A percentile compares a stretch with the other conserved stretches of the same genome.
Evolutionary conservation across 2,329 filamentous ascomycete genomes (phyloP).

Genomic region (Phoma sp.): DNA sequence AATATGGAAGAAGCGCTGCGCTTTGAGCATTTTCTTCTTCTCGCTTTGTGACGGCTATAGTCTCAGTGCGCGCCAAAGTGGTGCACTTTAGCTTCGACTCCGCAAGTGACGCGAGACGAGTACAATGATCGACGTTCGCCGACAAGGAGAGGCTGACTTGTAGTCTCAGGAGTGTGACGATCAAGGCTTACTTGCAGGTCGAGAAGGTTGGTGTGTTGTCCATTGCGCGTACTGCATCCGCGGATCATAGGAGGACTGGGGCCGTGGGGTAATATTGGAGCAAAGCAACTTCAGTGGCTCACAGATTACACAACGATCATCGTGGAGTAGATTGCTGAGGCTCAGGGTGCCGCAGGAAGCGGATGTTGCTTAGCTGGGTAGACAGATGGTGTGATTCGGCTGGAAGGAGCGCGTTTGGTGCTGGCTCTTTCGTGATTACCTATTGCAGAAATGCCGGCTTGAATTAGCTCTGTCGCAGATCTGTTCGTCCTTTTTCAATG

Average conservation of each 20-base stretch:
- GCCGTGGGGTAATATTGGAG: constrained; percentile 12
- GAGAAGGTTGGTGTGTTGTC: neutral
- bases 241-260: constrained; percentile 2
- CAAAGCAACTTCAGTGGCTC: neutral
- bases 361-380: neutral
- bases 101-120: constrained; percentile 8
- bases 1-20: too few relatives aligned
- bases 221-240: constrained; percentile 17
- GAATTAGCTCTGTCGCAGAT: neutral
- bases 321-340: neutral
- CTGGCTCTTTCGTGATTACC: neutral
- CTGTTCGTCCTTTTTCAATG: too few relatives aligned
- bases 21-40: too few relatives aligned
- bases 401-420: neutral
- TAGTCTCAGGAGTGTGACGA: constrained; percentile 4
- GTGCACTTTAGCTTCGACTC: constrained; percentile 1
- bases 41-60: constrained; percentile 5
- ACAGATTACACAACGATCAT: constrained; percentile 1
- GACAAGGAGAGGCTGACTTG: neutral
- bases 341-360: neutral
- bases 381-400: constrained; percentile 2
- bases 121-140: neutral
- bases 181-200: constrained; percentile 6
- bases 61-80: neutral
- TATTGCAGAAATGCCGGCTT: neutral